Evolutionary conservation across 2,329 filamentous ascomycete species (phyloP).

Genomic region (Pezizomycotina sp.): DNA sequence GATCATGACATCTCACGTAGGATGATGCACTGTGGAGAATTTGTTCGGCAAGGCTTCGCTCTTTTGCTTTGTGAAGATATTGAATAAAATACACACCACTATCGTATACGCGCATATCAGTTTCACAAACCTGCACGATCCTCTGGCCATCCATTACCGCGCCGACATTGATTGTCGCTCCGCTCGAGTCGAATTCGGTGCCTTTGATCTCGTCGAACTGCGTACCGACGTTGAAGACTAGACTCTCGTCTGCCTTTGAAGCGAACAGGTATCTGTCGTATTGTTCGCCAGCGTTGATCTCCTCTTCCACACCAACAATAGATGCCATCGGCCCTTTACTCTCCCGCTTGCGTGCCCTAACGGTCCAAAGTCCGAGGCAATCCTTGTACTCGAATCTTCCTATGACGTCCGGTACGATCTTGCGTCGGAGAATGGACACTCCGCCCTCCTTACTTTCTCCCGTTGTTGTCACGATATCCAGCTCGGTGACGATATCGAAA

Average conservation of each 20-base stretch:
- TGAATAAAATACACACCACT: conserved; percentile 44
- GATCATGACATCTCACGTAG: conserved; percentile 5
- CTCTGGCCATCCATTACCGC: conserved; percentile 64
- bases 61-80: too few species aligned
- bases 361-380: conserved; percentile 64
- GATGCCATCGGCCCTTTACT: conserved; percentile 23
- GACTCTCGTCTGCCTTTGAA: conserved; percentile 39
- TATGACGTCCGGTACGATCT: conserved; percentile 56
- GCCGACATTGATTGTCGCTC: conserved; percentile 70
- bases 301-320: conserved; percentile 21
- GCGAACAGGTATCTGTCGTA: conserved; percentile 72
- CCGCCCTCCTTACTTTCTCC: conserved; percentile 50
- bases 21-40: conserved; percentile 18
- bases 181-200: conserved; percentile 75
- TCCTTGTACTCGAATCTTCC: conserved; percentile 56
- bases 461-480: conserved; percentile 44
- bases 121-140: conserved; percentile 73
- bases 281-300: conserved; percentile 36
- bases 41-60: too few species aligned
- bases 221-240: conserved; percentile 43
- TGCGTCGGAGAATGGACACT: conserved; percentile 59
- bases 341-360: conserved; percentile 48
- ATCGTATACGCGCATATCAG: conserved; percentile 80
- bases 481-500: conserved; percentile 38
- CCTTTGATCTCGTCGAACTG: conserved; percentile 60